Evolutionary conservation across 2,329 filamentous ascomycete species (phyloP), one percentile per base, ranked within the genome.

Genomic region (Apiospora phragmitis): DNA sequence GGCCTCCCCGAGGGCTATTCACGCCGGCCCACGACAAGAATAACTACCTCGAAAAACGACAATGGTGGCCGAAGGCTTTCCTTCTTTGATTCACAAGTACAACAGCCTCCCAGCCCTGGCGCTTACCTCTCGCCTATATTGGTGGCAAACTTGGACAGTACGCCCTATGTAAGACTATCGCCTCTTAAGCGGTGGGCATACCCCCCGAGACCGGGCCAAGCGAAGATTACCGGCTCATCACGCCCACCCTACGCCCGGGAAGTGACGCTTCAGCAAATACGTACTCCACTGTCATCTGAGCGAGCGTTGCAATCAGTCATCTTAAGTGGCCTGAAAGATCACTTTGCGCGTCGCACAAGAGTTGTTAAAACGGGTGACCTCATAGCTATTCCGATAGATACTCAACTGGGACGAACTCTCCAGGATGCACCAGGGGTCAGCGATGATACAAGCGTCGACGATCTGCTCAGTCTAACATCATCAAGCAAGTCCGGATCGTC

Each of bases 231-330:
- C 2, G 84, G 84, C 69, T 84, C 86, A 16, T 86, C 85, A 68
- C 88, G 81, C 74, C 91, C 87, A 38, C 91, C 85, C 24, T 90
- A 85, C 77, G 91, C 85, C 67, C 87, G 86, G 74, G 95, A 98
- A 77, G 93, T 98, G 69, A 97, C 93, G 0, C 85, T 99, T 51
- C 88, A 95, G 65, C 96, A 97, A 75, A 90, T 99, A 55, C 92
- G 94, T 14, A 97, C 95, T 0, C 96, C 96, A 0, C 85, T 96
- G 9, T 95, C 95, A 0, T 95, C 93, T 4, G 95, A 98, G 77
- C 88, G 94, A 65, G 88, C 92, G 1, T 88, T 97, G 12, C 95
- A 98, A 78, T 93, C 94, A 8, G 93, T 93, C 5, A 88, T 98
- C 5, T 91, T 98, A 75, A 91, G 93, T 24, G 94, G 94, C 0